A percentile compares a stretch with the other conserved stretches of the same genome.
Conservation (phyloP, 2,329 filamentous ascomycete species). For the Thermoascus crustaceus region DNA sequence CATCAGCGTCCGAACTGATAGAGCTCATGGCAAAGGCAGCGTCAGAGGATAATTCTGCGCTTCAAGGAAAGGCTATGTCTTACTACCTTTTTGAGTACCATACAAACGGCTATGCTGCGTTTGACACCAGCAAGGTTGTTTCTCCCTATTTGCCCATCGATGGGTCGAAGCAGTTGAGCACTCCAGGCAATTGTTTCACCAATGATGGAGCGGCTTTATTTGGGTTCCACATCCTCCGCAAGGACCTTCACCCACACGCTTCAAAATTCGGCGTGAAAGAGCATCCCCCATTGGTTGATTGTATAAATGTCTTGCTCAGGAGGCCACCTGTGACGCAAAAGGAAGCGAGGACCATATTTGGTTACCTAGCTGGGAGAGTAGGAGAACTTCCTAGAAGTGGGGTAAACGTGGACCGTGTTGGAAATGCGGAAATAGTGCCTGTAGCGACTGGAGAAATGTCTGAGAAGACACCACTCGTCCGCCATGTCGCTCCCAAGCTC, state of each 20-base stretch:
- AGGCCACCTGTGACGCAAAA: constrained; percentile 60
- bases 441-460: constrained; percentile 34
- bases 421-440: constrained; percentile 63
- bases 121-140: constrained; percentile 48
- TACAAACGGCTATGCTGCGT: constrained; percentile 63
- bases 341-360: constrained; percentile 65
- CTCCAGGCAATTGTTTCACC: constrained; percentile 71
- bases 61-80: constrained; percentile 63
- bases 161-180: constrained; percentile 55
- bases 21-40: constrained; percentile 62
- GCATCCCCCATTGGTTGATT: constrained; percentile 71
- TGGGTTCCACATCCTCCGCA: constrained; percentile 69
- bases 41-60: constrained; percentile 41
- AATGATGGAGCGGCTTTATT: constrained; percentile 69
- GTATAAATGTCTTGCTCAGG: constrained; percentile 63
- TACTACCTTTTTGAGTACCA: constrained; percentile 80
- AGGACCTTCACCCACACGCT: constrained; percentile 71
- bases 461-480: constrained; percentile 39
- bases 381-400: constrained; percentile 65
- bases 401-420: constrained; percentile 52
- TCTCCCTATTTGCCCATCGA: constrained; percentile 66
- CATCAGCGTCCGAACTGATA: constrained; percentile 65
- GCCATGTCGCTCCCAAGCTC: constrained; percentile 58
- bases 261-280: constrained; percentile 76
- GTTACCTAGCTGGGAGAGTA: constrained; percentile 72